A percentile compares a stretch with the other conserved stretches of the same genome.
Conservation (phyloP, 1,139 yeast genomes). For the Saccharomyces pastorianus region DNA sequence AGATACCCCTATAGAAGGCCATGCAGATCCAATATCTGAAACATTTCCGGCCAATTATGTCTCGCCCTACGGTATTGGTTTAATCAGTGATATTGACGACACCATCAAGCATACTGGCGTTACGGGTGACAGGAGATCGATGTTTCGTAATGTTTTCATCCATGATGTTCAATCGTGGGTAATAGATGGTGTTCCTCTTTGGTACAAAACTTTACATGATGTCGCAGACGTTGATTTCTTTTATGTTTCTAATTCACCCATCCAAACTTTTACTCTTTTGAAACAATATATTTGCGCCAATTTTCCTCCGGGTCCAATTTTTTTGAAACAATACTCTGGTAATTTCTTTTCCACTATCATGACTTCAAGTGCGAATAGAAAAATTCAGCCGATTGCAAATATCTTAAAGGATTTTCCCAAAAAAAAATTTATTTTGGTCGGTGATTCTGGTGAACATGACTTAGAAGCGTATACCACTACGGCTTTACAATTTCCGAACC, state of each 20-base stretch:
- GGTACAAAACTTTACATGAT: constrained; percentile 47
- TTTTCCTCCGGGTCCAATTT: constrained; percentile 67
- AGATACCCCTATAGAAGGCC: constrained; percentile 18
- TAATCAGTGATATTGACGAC: constrained; percentile 91
- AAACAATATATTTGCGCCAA: constrained; percentile 46
- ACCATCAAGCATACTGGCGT: constrained; percentile 89
- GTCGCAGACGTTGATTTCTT: constrained; percentile 54
- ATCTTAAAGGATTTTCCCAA: constrained; percentile 70
- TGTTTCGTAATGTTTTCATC: constrained; percentile 69
- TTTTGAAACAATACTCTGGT: constrained; percentile 78
- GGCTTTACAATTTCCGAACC: constrained; percentile 53
- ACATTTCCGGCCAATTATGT: constrained; percentile 13
- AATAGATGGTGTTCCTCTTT: constrained; percentile 63
- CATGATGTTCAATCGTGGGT: constrained; percentile 57
- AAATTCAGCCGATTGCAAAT: constrained; percentile 53
- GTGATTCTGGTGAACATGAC: constrained; percentile 95
- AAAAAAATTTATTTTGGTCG: constrained; percentile 72
- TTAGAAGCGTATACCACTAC: constrained; percentile 80
- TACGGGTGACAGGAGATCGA: constrained; percentile 73
- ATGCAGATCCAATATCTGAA: constrained; percentile 10
- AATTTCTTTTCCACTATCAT: constrained; percentile 68
- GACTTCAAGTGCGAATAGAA: constrained; percentile 81
- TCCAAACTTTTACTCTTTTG: constrained; percentile 71
- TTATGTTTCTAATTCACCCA: constrained; percentile 92
- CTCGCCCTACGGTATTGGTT: constrained; percentile 41